Evolutionary conservation across 2,329 filamentous ascomycete species (phyloP), one percentile per base, ranked within the genome.

Genomic region (Hypoxylon sp.): DNA sequence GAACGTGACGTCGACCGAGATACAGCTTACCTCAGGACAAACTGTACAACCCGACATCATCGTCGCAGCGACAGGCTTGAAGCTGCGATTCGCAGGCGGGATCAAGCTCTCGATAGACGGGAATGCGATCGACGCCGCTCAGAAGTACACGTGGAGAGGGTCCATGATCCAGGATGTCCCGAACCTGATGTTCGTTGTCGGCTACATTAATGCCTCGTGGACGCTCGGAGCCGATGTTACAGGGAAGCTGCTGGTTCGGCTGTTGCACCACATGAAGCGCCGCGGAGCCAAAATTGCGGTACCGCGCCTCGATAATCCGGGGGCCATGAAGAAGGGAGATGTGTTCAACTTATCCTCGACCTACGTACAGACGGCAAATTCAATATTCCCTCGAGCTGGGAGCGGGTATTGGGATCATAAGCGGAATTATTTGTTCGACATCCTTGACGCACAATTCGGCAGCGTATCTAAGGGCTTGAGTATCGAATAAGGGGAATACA

Each of bases 171-270:
- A 91, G 70, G 88, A 86, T 51, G 76, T 92, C 1, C 90, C 91
- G 5, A 93, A 93, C 73, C 79, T 86, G 1, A 82, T 83, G 0
- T 82, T 88, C 57, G 80, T 91, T 36, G 82, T 90, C 46, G 91
- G 90, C 7, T 93, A 92, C 75, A 86, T 87, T 19, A 87, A 90
- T 50, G 85, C 86, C 0, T 86, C 86, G 0, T 93, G 90, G 90
- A 93, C 90, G 0, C 84, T 91, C 0, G 90, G 90, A 2, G 86
- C 87, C 0, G 89, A 90, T 56, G 81, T 83, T 1, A 82, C 84
- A 1, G 81, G 80, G 1, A 80, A 82, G 23, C 79, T 87, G 14
- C 77, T 86, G 17, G 81, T 82, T 21, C 81, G 86, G 1, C 77
- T 89, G 9, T 78, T 88, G 65, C 83, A 82, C 60, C 73, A 82